Evolutionary conservation across 179 eudicot species (phyloP).

Genomic region (Nepenthes alata): DNA sequence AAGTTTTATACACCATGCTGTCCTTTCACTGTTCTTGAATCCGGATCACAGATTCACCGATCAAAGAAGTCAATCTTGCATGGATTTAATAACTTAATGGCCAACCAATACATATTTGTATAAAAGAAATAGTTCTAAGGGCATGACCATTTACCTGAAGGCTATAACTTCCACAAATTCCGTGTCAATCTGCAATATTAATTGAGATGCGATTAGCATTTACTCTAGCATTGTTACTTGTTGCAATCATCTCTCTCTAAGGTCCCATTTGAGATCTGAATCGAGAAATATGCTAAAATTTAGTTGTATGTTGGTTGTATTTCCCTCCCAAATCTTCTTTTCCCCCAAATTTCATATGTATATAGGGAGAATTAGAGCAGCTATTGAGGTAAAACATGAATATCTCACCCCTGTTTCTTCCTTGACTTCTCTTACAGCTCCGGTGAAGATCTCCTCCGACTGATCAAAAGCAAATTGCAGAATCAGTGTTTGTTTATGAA

Average conservation of each 20-base stretch:
- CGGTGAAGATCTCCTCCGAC: conserved; percentile 80
- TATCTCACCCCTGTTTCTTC: conserved; percentile 84
- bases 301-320: not conserved
- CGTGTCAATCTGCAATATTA: conserved; percentile 51
- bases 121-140: no score
- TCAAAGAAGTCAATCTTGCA: no score
- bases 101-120: no score
- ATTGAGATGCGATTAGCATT: not conserved
- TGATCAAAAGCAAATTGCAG: conserved; percentile 6
- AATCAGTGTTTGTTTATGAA: no score
- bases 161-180: conserved; percentile 80
- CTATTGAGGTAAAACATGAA: not conserved
- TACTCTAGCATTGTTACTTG: no score
- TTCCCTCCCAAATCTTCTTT: no score
- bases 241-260: not conserved
- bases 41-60: no score
- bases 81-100: no score
- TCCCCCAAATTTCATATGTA: not conserved
- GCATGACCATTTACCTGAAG: conserved; percentile 40
- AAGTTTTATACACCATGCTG: no score
- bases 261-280: not conserved
- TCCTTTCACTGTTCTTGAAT: no score
- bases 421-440: conserved; percentile 83
- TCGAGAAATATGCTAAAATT: not conserved
- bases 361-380: not conserved